Evolutionary conservation across 2,329 filamentous ascomycete genomes (phyloP).

Genomic region (Cordyceps javanica): DNA sequence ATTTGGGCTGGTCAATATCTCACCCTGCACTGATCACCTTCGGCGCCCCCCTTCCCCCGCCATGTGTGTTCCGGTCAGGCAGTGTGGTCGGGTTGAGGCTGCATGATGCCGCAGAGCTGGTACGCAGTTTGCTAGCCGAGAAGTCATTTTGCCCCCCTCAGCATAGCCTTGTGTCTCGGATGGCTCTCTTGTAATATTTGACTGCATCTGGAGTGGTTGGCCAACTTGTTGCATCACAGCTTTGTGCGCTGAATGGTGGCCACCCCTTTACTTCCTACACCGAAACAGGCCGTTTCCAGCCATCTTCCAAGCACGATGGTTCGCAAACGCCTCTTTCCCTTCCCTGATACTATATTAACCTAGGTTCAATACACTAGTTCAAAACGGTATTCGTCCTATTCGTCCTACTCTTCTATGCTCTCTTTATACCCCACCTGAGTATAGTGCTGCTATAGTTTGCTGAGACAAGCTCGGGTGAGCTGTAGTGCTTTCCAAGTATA

Average conservation of each 20-base stretch:
- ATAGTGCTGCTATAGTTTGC: background rate
- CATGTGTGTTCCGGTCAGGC: background rate
- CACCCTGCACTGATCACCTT: background rate
- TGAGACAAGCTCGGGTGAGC: background rate
- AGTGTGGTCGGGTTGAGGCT: background rate
- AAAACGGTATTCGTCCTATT: background rate
- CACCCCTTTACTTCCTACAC: background rate
- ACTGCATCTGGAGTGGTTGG: background rate
- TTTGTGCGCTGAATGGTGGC: background rate
- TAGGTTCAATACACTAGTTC: too few relatives aligned
- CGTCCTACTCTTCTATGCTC: background rate
- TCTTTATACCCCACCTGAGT: background rate
- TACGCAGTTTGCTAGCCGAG: background rate
- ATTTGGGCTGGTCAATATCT: background rate
- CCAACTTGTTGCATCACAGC: background rate
- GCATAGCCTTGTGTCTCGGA: too few relatives aligned
- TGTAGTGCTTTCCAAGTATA: background rate
- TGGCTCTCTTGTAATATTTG: too few relatives aligned
- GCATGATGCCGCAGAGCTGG: background rate
- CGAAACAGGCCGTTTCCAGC: background rate
- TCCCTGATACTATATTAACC: background rate
- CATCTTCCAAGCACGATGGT: background rate
- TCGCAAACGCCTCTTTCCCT: background rate
- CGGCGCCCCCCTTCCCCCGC: background rate
- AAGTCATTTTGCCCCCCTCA: background rate